Evolutionary conservation across 257 asterid genomes (phyloP).

Genomic region (Fraxinus anomala): DNA sequence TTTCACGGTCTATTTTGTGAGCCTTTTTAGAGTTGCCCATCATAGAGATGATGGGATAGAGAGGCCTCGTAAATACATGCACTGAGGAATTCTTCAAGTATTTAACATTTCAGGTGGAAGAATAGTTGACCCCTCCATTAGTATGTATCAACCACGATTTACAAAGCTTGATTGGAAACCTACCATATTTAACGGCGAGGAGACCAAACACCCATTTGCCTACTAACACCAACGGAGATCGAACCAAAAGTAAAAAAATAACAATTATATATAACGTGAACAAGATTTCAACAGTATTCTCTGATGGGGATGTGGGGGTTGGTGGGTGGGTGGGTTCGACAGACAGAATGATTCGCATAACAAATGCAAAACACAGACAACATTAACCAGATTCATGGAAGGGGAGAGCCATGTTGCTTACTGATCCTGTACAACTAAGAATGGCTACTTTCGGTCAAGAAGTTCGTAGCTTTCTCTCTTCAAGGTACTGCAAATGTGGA

Average conservation of each 20-base stretch:
- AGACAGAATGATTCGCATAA: not conserved
- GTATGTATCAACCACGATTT: not conserved
- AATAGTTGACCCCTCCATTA: not conserved
- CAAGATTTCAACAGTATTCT: not conserved
- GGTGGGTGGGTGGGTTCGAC: not conserved
- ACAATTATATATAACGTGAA: not conserved
- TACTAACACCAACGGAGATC: not conserved
- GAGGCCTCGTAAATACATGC: no score
- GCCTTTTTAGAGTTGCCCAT: not conserved
- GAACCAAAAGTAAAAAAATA: not conserved
- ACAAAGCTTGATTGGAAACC: not conserved
- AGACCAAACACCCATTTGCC: not conserved
- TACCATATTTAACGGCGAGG: not conserved
- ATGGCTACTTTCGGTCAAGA: not conserved
- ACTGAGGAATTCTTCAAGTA: not conserved
- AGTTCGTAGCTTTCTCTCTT: slow-evolving; percentile 26
- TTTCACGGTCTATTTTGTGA: not conserved
- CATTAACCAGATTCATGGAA: not conserved
- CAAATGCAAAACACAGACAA: not conserved
- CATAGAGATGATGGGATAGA: not conserved
- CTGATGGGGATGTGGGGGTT: not conserved
- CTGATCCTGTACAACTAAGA: not conserved
- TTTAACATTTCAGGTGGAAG: not conserved
- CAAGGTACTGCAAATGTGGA: slow-evolving; percentile 47
- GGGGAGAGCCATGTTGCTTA: not conserved